Evolutionary conservation across 106 monocot genomes (phyloP), one percentile per base, ranked within the genome.

Genomic region (Dendrobium officinale): DNA sequence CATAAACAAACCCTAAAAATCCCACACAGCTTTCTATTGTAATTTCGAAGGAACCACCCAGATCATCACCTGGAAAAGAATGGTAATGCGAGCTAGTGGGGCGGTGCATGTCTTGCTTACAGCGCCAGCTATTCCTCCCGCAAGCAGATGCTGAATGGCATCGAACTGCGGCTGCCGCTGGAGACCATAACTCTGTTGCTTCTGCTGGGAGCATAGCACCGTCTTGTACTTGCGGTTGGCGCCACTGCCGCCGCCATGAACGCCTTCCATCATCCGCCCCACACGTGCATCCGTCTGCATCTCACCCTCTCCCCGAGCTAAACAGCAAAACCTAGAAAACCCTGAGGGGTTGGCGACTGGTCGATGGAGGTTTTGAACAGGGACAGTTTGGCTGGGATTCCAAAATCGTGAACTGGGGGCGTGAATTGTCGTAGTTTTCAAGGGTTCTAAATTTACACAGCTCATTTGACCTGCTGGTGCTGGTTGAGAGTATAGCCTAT

Each of bases 61-160:
- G 56, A 15, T 56, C 56, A 4, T 9, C 1, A 91, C 94, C 91
- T 94, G 94, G 81, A 94, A 91, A 20, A 94, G 85, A 22, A 94
- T 94, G 54, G 94, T 94, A 77, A 94, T 90, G 80, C 94, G 88
- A 45, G 94, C 89, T 19, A 94, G 88, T 1, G 94, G 94, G 3
- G 94, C 94, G 17, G 94, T 94, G 86, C 94, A 94, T 6, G 94
- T 94, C 85, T 94, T 94, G 85, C 94, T 94, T 43, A 94, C 89
- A 15, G 89, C 91, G 10, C 93, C 93, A 45, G 91, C 93, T 72
- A 93, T 77, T 13, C 93, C 90, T 11, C 93, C 93, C 75, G 93
- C 81, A 37, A 89, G 33, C 43, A 91, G 83, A 72, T 91, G 84
- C 6, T 84, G 82, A 37, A 81, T 27, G 13, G 84, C 81, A 33